Conservation (phyloP, 257 asterid genomes). For the Striga asiatica region DNA sequence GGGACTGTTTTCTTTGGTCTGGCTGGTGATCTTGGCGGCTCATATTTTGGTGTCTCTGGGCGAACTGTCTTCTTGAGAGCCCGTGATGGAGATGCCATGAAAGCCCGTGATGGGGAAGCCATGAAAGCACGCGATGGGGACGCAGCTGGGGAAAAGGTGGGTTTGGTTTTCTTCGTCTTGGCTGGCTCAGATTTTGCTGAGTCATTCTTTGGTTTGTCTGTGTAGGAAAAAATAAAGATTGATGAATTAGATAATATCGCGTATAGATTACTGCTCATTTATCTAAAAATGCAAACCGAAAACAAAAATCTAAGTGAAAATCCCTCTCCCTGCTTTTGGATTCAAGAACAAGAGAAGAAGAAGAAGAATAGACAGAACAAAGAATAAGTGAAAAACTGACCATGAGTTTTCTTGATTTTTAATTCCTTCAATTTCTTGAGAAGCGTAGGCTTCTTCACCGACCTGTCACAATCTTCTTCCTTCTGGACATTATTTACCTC, state of each 20-base stretch:
- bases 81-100: background rate
- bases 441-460: slow-evolving; percentile 21
- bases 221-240: no score
- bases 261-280: no score
- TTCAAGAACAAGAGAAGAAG: no score
- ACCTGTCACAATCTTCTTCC: slow-evolving; percentile 14
- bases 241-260: no score
- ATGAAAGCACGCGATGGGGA: slow-evolving; percentile 23
- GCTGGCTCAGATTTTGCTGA: slow-evolving; percentile 36
- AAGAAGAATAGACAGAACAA: no score
- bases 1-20: slow-evolving; percentile 14
- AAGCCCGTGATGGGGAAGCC: background rate
- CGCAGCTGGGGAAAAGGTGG: slow-evolving; percentile 20
- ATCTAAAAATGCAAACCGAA: no score
- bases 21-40: slow-evolving; percentile 29
- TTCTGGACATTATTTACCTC: slow-evolving; percentile 11
- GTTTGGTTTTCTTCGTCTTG: slow-evolving; percentile 15
- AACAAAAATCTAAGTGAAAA: no score
- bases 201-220: slow-evolving; percentile 26
- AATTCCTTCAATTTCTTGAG: slow-evolving; percentile 24
- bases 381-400: slow-evolving; percentile 13
- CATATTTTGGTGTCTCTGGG: slow-evolving; percentile 20
- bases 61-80: background rate
- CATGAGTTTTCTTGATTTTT: slow-evolving; percentile 27
- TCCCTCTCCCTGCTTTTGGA: no score